Conservation (phyloP, 2,329 filamentous ascomycete species). For the Aspergillus nomiae region DNA sequence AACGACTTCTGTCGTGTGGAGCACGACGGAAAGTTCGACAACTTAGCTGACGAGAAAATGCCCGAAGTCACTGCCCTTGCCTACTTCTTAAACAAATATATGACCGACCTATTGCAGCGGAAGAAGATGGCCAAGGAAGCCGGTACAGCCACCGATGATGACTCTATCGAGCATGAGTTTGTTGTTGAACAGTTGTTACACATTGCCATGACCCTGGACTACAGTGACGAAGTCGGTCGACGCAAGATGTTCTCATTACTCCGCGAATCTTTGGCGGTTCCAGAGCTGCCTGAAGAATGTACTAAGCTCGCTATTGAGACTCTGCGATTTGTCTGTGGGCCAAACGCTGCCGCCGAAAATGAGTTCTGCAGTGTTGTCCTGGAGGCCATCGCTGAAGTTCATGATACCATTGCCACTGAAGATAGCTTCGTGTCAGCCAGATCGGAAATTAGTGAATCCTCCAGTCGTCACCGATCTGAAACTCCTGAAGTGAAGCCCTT, state of each 20-base stretch:
- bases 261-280: constrained; percentile 79
- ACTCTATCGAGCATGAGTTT: constrained; percentile 88
- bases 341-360: constrained; percentile 52
- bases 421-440: constrained; percentile 93
- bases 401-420: constrained; percentile 80
- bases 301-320: constrained; percentile 85
- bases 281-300: constrained; percentile 87
- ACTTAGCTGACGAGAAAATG: constrained; percentile 85
- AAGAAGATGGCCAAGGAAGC: constrained; percentile 43
- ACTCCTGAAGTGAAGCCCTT: constrained; percentile 57
- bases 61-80: constrained; percentile 92
- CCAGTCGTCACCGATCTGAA: constrained; percentile 47
- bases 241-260: constrained; percentile 94
- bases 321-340: constrained; percentile 77
- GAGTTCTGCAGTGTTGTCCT: constrained; percentile 63
- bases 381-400: constrained; percentile 93
- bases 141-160: constrained; percentile 72
- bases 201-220: constrained; percentile 88
- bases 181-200: constrained; percentile 93
- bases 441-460: constrained; percentile 75
- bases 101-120: constrained; percentile 53
- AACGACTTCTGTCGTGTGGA: constrained; percentile 86
- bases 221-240: constrained; percentile 94
- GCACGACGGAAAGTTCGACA: constrained; percentile 72
- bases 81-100: constrained; percentile 80